A percentile compares a stretch with the other conserved stretches of the same genome.
These are phyloP conservation scores for Ceratocystis colombiana DNA, from an alignment of 2,329 filamentous ascomycete species.

Conservation along the genomic window DNA sequence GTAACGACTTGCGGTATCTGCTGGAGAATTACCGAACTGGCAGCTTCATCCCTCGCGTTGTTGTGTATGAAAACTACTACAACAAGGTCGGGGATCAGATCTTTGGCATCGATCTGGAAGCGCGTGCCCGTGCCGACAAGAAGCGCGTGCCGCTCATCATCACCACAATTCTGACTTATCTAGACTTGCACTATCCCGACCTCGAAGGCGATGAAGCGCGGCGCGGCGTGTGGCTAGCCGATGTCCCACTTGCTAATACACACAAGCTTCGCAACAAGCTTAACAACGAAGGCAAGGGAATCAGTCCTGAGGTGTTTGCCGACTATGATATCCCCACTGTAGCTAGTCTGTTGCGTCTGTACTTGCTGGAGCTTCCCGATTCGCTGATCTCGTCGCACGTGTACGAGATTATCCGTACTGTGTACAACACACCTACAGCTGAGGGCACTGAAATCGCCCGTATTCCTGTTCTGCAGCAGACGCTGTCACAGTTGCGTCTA, in stretches of 20 bases:
- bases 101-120: conserved; percentile 96
- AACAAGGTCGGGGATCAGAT: conserved; percentile 96
- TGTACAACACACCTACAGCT: conserved; percentile 73
- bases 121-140: conserved; percentile 80
- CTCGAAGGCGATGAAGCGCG: conserved; percentile 92
- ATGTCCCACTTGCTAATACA: conserved; percentile 74
- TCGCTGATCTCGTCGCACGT: conserved; percentile 97
- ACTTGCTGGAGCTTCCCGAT: conserved; percentile 89
- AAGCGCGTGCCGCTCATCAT: conserved; percentile 91
- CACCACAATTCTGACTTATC: conserved; percentile 84
- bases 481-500: conserved; percentile 83
- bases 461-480: conserved; percentile 86
- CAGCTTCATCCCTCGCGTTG: conserved; percentile 78
- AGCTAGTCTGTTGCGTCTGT: conserved; percentile 84
- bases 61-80: conserved; percentile 98
- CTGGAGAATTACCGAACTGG: conserved; percentile 96
- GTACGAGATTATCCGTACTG: conserved; percentile 96
- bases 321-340: conserved; percentile 92
- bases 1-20: conserved; percentile 81
- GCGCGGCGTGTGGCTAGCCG: conserved; percentile 84
- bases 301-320: conserved; percentile 64
- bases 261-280: conserved; percentile 74
- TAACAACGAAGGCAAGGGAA: conserved; percentile 83
- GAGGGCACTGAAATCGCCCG: conserved; percentile 69
- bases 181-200: conserved; percentile 95